phyloP scores from a whole-genome alignment of 1,284 basidiomycete genomes.

The Phlebopus sp. region DNA sequence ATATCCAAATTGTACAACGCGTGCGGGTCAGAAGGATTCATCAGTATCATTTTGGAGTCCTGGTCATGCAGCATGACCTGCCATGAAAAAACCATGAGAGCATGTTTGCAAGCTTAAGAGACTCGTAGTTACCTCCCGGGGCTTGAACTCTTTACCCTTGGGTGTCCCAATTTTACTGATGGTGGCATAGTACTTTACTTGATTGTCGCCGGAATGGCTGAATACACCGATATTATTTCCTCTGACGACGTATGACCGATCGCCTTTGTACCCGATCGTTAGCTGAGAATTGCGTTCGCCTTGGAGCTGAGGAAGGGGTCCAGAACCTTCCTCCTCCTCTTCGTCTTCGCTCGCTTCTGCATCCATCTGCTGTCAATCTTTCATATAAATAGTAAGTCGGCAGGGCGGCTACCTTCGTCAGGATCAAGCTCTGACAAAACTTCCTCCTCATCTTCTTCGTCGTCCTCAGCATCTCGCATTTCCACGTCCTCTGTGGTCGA shows the following conservation, averaged over 20 bases:
- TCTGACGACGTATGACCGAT: slow-evolving; percentile 93
- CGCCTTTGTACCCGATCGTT: slow-evolving; percentile 94
- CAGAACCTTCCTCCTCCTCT: slow-evolving; percentile 50
- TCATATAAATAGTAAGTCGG: slow-evolving; percentile 3
- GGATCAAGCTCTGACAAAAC: slow-evolving; percentile 63
- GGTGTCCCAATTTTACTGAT: slow-evolving; percentile 84
- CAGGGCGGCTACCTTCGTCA: slow-evolving; percentile 43
- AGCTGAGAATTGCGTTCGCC: slow-evolving; percentile 85
- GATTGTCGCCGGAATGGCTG: slow-evolving; percentile 74
- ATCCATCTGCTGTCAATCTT: slow-evolving; percentile 10
- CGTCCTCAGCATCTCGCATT: slow-evolving; percentile 75
- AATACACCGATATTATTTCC: slow-evolving; percentile 99
- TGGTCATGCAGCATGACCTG: slow-evolving; percentile 98
- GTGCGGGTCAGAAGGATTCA: slow-evolving; percentile 83
- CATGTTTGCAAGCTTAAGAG: background rate
- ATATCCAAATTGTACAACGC: slow-evolving; percentile 92
- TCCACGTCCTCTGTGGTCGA: slow-evolving; percentile 79
- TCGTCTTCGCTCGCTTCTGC: slow-evolving; percentile 53
- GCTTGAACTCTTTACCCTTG: slow-evolving; percentile 84
- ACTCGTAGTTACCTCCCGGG: slow-evolving; percentile 66
- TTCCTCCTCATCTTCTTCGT: slow-evolving; percentile 75
- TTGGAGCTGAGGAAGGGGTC: slow-evolving; percentile 39
- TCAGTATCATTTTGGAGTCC: slow-evolving; percentile 93
- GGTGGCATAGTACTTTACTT: slow-evolving; percentile 85
- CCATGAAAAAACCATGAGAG: slow-evolving; percentile 12